These are phyloP conservation scores for Neurospora tetrasperma DNA, from an alignment of 495 filamentous ascomycete species.

Conservation along the genomic window DNA sequence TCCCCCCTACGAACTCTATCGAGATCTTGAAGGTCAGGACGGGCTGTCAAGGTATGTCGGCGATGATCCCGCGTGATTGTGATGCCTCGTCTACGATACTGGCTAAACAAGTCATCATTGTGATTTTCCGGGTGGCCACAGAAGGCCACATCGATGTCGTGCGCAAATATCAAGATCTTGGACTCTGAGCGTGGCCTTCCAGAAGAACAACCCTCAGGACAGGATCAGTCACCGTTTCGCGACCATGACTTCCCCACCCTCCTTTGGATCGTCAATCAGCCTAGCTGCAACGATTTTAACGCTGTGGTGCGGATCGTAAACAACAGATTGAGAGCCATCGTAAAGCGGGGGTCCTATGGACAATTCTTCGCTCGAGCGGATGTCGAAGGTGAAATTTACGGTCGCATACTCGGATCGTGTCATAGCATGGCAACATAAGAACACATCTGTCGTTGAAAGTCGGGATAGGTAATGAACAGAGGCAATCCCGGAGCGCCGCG, in stretches of 20 bases:
- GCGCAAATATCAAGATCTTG: neutral
- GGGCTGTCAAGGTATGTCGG: neutral
- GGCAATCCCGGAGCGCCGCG: neutral
- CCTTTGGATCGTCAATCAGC: neutral
- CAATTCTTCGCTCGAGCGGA: neutral
- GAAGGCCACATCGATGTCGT: neutral
- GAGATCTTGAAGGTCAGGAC: neutral
- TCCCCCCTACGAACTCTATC: no score
- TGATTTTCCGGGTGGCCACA: neutral
- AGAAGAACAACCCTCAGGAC: neutral
- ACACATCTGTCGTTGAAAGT: neutral
- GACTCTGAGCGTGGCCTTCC: neutral
- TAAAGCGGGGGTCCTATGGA: neutral
- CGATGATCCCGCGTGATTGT: neutral
- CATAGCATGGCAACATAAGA: neutral
- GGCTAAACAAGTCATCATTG: neutral
- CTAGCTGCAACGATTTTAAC: neutral
- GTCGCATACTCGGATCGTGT: neutral
- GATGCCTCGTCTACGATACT: neutral
- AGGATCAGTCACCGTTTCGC: neutral
- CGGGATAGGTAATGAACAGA: neutral
- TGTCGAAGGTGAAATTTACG: neutral
- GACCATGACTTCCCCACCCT: neutral
- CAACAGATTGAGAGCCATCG: neutral
- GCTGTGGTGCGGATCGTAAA: neutral